Conservation (phyloP, 305 asterid genomes). For the Fraxinus greggii region DNA sequence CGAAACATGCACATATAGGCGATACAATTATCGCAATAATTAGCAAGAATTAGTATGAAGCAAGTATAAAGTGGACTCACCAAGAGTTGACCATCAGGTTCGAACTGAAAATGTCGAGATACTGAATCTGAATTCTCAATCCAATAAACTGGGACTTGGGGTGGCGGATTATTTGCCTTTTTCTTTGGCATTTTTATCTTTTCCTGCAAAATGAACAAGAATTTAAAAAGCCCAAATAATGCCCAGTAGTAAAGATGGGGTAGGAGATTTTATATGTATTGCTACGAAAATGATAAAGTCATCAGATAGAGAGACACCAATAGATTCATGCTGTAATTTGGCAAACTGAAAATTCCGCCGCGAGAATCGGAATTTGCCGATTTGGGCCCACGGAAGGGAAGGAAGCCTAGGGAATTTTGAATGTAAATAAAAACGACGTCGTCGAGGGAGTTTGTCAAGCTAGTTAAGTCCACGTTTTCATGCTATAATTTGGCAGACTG, state of each 20-base stretch:
- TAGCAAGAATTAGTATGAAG: neutral
- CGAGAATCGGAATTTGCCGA: conserved; percentile 33
- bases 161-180: conserved; percentile 28
- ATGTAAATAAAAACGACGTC: neutral
- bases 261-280: neutral
- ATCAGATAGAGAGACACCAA: conserved; percentile 28
- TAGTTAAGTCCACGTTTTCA: conserved; percentile 19
- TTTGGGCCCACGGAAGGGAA: neutral
- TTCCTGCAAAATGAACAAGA: conserved; percentile 39
- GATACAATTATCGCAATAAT: conserved; percentile 28
- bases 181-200: conserved; percentile 51
- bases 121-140: conserved; percentile 71
- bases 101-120: conserved; percentile 67
- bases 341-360: conserved; percentile 23
- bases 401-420: neutral
- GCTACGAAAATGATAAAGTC: neutral
- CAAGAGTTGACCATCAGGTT: conserved; percentile 67
- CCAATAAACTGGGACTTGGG: conserved; percentile 60
- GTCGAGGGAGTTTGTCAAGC: neutral
- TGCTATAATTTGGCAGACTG: conserved; percentile 17
- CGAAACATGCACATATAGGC: neutral
- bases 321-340: conserved; percentile 36
- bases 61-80: conserved; percentile 41
- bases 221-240: neutral
- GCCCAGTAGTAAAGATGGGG: neutral